A percentile compares a stretch with the other conserved stretches of the same genome.
Evolutionary conservation across 495 filamentous ascomycete species (phyloP).

Genomic region (Amphirosellinia nigrospora): DNA sequence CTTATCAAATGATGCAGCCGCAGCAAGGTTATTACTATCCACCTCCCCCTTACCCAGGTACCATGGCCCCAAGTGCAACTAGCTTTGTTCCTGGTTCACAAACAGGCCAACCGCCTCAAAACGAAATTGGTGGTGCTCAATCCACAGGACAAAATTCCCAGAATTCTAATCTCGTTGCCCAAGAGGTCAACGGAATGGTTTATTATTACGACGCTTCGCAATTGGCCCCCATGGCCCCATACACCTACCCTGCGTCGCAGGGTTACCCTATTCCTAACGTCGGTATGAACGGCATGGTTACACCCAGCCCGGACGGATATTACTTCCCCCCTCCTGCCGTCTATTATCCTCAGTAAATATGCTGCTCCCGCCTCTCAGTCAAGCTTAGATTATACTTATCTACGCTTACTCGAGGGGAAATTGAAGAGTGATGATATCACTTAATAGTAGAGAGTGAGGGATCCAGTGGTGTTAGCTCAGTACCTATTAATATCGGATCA

Average conservation of each 20-base stretch:
- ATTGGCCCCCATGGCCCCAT: conserved; percentile 60
- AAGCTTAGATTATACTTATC: not conserved
- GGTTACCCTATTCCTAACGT: conserved; percentile 58
- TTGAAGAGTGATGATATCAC: not conserved
- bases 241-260: conserved; percentile 59
- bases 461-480: not conserved
- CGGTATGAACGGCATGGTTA: conserved; percentile 83
- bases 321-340: conserved; percentile 72
- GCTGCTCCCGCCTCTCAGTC: not conserved
- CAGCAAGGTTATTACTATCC: conserved; percentile 64
- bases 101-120: conserved; percentile 55
- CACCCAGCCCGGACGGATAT: conserved; percentile 69
- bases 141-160: conserved; percentile 48
- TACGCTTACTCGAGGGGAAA: not conserved
- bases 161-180: conserved; percentile 76
- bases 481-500: conserved; percentile 10
- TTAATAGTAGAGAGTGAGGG: not conserved
- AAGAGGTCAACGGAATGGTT: conserved; percentile 92
- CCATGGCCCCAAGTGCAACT: conserved; percentile 61
- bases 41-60: conserved; percentile 60
- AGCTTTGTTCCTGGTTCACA: conserved; percentile 64
- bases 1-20: conserved; percentile 56
- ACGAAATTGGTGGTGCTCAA: conserved; percentile 50
- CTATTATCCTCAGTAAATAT: conserved; percentile 65
- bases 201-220: conserved; percentile 89